A percentile compares a stretch with the other conserved stretches of the same genome.
Evolutionary conservation across 768 basidiomycete genomes (phyloP).

Genomic region (Tephrocybe sp.): DNA sequence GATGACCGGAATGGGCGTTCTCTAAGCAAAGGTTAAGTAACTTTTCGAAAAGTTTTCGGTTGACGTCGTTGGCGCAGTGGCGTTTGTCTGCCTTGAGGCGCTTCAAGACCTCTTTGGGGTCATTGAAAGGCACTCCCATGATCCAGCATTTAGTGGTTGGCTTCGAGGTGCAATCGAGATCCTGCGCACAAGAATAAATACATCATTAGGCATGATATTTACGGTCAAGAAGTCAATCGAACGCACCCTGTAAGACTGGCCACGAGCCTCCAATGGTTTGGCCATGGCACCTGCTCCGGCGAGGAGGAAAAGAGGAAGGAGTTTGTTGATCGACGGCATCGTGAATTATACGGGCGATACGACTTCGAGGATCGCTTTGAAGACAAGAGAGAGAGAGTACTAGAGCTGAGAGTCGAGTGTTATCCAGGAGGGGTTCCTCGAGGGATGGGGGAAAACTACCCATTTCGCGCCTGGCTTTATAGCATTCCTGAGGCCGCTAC

Average conservation of each 20-base stretch:
- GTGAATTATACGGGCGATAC: constrained; percentile 6
- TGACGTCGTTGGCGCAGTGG: constrained; percentile 16
- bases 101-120: constrained; percentile 11
- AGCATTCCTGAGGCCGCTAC: constrained; percentile 2
- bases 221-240: background rate
- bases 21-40: constrained; percentile 14
- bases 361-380: constrained; percentile 6
- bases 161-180: constrained; percentile 12
- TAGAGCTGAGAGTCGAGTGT: constrained; percentile 1
- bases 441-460: constrained; percentile 10
- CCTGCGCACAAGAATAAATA: constrained; percentile 5
- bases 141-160: constrained; percentile 14
- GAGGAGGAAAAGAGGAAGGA: constrained; percentile 18
- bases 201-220: background rate
- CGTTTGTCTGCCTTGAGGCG: constrained; percentile 14
- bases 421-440: constrained; percentile 15
- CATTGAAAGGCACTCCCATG: constrained; percentile 17
- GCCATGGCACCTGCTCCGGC: constrained; percentile 11
- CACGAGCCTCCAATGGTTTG: constrained; percentile 16
- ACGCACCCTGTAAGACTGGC: constrained; percentile 10
- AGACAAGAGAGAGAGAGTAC: constrained; percentile 1
- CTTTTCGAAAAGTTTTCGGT: constrained; percentile 10
- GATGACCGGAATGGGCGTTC: constrained; percentile 11
- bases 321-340: constrained; percentile 11
- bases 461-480: constrained; percentile 11